phyloP scores from a whole-genome alignment of 495 filamentous ascomycete genomes.

The Chaetomium cochliodes region DNA sequence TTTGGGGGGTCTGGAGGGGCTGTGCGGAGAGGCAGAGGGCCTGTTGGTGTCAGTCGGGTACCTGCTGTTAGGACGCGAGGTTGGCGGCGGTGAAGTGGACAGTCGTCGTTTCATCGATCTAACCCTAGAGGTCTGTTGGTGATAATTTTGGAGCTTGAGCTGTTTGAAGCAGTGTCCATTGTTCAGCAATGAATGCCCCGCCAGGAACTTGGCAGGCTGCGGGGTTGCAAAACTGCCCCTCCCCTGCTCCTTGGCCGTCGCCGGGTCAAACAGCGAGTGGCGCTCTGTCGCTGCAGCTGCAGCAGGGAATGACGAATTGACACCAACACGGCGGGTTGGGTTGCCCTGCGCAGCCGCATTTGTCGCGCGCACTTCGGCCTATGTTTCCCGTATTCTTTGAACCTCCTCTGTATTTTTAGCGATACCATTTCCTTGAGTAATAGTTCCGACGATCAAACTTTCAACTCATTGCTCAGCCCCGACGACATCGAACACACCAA shows the following conservation, averaged over 20 bases:
- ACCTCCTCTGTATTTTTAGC: no score
- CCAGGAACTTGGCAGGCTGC: constrained; percentile 11
- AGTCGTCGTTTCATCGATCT: not conserved
- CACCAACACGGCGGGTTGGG: not conserved
- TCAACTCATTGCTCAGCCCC: not conserved
- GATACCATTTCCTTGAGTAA: not conserved
- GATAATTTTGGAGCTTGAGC: no score
- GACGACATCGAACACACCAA: not conserved
- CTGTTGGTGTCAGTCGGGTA: not conserved
- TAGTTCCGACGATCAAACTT: not conserved
- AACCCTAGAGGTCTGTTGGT: not conserved
- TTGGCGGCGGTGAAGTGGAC: not conserved
- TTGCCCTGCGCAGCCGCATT: not conserved
- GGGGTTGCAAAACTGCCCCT: constrained; percentile 17
- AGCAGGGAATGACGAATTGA: constrained; percentile 10
- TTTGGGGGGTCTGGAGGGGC: constrained; percentile 3
- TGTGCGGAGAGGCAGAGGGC: no score
- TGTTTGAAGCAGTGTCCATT: no score
- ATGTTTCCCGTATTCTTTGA: no score
- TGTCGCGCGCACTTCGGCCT: not conserved
- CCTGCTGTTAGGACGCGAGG: not conserved
- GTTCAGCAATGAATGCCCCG: constrained; percentile 9
- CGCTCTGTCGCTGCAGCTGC: constrained; percentile 13
- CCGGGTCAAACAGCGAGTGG: constrained; percentile 15
- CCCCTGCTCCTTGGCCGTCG: not conserved